Evolutionary conservation across 129 eudicot species (phyloP).

Genomic region (Helianthus tuberosus): DNA sequence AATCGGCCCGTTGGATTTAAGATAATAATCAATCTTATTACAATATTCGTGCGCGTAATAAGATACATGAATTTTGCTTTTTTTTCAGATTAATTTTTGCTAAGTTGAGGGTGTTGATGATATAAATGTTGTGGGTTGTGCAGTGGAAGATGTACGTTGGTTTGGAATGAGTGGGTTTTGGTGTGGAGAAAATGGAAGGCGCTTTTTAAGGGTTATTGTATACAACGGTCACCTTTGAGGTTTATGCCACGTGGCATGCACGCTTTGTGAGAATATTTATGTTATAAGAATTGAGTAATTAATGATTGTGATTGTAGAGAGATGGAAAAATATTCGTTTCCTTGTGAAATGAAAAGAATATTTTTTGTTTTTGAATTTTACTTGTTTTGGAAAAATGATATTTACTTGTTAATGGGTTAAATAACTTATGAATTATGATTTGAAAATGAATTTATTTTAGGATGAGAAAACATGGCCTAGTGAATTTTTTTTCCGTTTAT

Average conservation of each 20-base stretch:
- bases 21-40: constrained; percentile 26
- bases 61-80: constrained; percentile 16
- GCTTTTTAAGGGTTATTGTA: constrained; percentile 28
- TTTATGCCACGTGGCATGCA: constrained; percentile 27
- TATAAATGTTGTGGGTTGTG: constrained; percentile 5
- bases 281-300: constrained; percentile 21
- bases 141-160: not conserved
- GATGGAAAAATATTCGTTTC: not conserved
- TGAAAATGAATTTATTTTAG: not conserved
- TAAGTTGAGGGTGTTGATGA: constrained; percentile 29
- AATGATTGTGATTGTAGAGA: constrained; percentile 19
- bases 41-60: constrained; percentile 28
- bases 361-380: not conserved
- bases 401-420: not conserved
- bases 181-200: constrained; percentile 19
- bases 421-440: not conserved
- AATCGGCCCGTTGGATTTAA: constrained; percentile 63
- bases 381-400: not conserved
- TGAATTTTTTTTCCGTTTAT: not conserved
- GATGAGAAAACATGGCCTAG: not conserved
- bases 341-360: not conserved
- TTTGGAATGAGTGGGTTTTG: constrained; percentile 19
- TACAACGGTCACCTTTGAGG: constrained; percentile 47
- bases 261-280: constrained; percentile 17
- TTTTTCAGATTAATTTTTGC: constrained; percentile 21